Conservation (phyloP, 2,329 filamentous ascomycete species). For the Thielaviopsis euricoi region DNA sequence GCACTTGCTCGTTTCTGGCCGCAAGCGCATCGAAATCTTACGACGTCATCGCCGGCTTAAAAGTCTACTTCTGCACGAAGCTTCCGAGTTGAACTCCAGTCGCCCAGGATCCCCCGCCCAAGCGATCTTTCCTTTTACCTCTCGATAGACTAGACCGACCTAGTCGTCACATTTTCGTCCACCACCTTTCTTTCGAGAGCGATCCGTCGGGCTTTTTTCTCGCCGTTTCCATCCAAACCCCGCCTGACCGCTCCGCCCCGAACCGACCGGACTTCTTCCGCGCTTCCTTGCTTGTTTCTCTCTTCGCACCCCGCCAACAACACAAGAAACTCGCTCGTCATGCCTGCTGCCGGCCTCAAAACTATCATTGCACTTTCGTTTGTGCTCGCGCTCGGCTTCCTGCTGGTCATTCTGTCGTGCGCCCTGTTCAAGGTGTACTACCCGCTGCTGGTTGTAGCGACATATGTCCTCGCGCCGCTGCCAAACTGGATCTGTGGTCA, state of each 20-base stretch:
- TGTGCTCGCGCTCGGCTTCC: slow-evolving; percentile 95
- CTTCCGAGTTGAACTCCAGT: not conserved
- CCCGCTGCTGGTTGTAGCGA: slow-evolving; percentile 85
- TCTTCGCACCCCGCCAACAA: not conserved
- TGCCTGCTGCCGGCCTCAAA: slow-evolving; percentile 78
- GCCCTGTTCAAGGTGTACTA: slow-evolving; percentile 92
- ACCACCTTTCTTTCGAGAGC: not conserved
- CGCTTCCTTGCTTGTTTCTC: too few species aligned
- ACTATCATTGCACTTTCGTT: slow-evolving; percentile 99
- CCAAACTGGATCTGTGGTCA: slow-evolving; percentile 92
- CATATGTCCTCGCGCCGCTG: slow-evolving; percentile 81
- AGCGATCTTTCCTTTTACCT: not conserved
- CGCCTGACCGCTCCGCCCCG: not conserved
- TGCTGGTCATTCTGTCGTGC: slow-evolving; percentile 95
- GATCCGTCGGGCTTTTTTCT: not conserved
- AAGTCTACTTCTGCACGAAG: not conserved
- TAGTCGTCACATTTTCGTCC: not conserved
- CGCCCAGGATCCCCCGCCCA: not conserved
- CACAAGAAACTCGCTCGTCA: slow-evolving; percentile 21
- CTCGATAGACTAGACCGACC: not conserved
- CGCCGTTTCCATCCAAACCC: not conserved
- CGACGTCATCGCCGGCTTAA: not conserved
- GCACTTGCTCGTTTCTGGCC: not conserved
- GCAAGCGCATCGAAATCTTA: not conserved
- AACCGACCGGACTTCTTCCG: not conserved